These are phyloP conservation scores for Glaciozyma antarctica DNA, from an alignment of 768 basidiomycete species.

Conservation along the genomic window DNA sequence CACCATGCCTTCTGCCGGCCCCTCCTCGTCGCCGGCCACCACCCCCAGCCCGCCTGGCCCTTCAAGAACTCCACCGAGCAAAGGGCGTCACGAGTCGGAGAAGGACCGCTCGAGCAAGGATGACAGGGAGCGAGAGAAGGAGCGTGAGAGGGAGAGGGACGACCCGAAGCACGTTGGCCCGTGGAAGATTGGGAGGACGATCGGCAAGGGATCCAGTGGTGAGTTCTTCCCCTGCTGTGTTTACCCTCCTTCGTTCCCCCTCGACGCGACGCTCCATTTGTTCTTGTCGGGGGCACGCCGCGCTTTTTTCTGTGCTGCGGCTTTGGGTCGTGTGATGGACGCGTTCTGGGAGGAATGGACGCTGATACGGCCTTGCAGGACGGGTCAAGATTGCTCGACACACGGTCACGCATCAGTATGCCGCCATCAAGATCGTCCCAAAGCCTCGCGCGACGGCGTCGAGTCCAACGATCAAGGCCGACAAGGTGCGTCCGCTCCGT, in stretches of 20 bases:
- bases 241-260: background rate
- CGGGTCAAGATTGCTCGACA: constrained; percentile 57
- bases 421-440: constrained; percentile 91
- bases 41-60: too few relatives aligned
- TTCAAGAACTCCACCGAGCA: too few relatives aligned
- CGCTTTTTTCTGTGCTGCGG: background rate
- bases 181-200: constrained; percentile 86
- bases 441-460: constrained; percentile 52
- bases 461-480: constrained; percentile 5
- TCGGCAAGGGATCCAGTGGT: constrained; percentile 87
- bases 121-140: background rate
- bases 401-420: constrained; percentile 72
- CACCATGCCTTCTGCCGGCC: too few relatives aligned
- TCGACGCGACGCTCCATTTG: constrained; percentile 4
- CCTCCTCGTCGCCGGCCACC: too few relatives aligned
- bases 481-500: constrained; percentile 20
- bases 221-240: constrained; percentile 9
- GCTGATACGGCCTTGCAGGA: background rate
- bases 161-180: constrained; percentile 82
- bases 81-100: too few relatives aligned
- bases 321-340: background rate
- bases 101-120: background rate
- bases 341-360: background rate
- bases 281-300: background rate
- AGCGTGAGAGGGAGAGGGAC: background rate